A percentile compares a stretch with the other conserved stretches of the same genome.
These are phyloP conservation scores for Rhododendron henanense DNA, from an alignment of 148 eudicot species.

Conservation along the genomic window DNA sequence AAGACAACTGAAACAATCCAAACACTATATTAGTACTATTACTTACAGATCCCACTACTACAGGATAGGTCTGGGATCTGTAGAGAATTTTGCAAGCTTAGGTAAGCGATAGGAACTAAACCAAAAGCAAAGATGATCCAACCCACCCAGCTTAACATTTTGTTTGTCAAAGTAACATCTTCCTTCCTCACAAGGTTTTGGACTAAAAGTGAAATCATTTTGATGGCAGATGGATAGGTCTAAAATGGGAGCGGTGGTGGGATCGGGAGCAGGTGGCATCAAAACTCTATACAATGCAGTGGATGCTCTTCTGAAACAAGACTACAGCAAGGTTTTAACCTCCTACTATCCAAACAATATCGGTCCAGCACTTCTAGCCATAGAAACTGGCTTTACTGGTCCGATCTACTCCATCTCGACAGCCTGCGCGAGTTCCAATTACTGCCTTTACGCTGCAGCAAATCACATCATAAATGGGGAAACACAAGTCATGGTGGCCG, in stretches of 20 bases:
- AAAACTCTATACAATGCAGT: background rate
- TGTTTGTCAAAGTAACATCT: background rate
- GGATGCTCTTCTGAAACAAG: constrained; percentile 1
- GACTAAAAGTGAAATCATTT: background rate
- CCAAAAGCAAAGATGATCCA: background rate
- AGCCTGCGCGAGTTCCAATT: constrained; percentile 29
- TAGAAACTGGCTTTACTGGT: constrained; percentile 27
- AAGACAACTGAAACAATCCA: no score
- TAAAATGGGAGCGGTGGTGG: constrained; percentile 21
- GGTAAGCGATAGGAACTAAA: background rate
- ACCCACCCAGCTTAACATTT: background rate
- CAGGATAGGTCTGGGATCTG: background rate
- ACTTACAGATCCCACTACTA: no score
- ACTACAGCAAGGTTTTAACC: constrained; percentile 6
- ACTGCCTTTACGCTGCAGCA: constrained; percentile 24
- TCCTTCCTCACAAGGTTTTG: background rate
- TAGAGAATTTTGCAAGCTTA: background rate
- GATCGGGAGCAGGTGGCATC: constrained; percentile 26
- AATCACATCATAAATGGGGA: constrained; percentile 29
- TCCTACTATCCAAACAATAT: constrained; percentile 9
- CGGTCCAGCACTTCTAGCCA: constrained; percentile 24
- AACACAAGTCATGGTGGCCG: constrained; percentile 23
- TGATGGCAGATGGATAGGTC: constrained; percentile 17
- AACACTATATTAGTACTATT: no score
- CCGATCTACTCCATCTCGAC: constrained; percentile 27